phyloP scores from a whole-genome alignment of 2,329 filamentous ascomycete species.

The Epichloe aotearoae region DNA sequence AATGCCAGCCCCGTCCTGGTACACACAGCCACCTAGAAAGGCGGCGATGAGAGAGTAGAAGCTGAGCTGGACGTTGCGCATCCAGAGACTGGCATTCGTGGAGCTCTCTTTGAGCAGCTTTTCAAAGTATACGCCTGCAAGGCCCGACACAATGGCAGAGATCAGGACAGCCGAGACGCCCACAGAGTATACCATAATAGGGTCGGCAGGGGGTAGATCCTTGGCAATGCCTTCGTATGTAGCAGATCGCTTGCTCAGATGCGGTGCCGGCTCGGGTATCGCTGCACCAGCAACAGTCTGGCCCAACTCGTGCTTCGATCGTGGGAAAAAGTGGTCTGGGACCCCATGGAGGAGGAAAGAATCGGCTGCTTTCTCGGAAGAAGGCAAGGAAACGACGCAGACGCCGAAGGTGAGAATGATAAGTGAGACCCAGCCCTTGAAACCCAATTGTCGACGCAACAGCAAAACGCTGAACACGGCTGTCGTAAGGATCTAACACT shows the following conservation, averaged over 20 bases:
- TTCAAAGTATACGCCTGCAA: conserved; percentile 80
- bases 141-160: conserved; percentile 66
- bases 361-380: conserved; percentile 38
- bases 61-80: conserved; percentile 85
- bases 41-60: conserved; percentile 90
- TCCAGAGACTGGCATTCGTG: conserved; percentile 69
- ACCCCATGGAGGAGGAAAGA: conserved; percentile 51
- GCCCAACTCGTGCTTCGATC: conserved; percentile 65
- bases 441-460: conserved; percentile 55
- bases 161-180: conserved; percentile 68
- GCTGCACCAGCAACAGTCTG: conserved; percentile 26
- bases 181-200: conserved; percentile 60
- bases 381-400: conserved; percentile 70
- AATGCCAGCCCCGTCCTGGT: conserved; percentile 77
- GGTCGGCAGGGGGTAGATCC: conserved; percentile 32
- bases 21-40: conserved; percentile 71
- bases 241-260: conserved; percentile 54
- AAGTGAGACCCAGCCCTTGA: conserved; percentile 68
- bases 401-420: conserved; percentile 71
- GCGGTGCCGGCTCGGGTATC: conserved; percentile 8
- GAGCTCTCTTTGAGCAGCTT: conserved; percentile 84
- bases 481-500: conserved; percentile 60
- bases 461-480: conserved; percentile 76
- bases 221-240: conserved; percentile 81
- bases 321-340: conserved; percentile 57